Conservation (phyloP, 441 rosid genomes). For the Pelargonium exstipulatum region DNA sequence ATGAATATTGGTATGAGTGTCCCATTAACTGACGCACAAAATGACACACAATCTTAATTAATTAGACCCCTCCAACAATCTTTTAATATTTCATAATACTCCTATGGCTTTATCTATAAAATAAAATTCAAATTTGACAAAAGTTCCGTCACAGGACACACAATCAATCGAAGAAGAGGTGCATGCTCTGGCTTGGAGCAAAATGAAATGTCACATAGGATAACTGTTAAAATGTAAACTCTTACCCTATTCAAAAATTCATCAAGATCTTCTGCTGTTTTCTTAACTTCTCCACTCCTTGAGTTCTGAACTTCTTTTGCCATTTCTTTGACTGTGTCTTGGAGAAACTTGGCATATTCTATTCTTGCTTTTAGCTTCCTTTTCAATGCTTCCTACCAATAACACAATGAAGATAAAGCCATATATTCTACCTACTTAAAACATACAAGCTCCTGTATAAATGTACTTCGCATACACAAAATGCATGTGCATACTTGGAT, state of each 20-base stretch:
- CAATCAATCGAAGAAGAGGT: too few relatives aligned
- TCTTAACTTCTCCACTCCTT: conserved; percentile 43
- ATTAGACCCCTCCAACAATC: too few relatives aligned
- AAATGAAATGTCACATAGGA: not conserved
- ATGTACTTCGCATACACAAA: not conserved
- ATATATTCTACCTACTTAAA: not conserved
- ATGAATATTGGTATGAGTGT: not conserved
- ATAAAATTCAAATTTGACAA: too few relatives aligned
- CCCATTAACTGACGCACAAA: not conserved
- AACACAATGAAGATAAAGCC: conserved; percentile 3
- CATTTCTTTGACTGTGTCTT: conserved; percentile 72
- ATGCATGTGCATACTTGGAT: not conserved
- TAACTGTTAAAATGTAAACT: not conserved
- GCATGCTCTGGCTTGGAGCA: too few relatives aligned
- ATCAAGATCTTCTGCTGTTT: conserved; percentile 59
- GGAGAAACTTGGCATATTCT: conserved; percentile 91
- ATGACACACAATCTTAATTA: too few relatives aligned
- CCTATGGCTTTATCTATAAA: too few relatives aligned
- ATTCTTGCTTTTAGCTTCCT: conserved; percentile 61
- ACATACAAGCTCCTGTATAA: not conserved
- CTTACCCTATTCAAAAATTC: conserved; percentile 46
- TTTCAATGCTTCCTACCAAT: conserved; percentile 53
- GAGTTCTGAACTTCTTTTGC: conserved; percentile 61
- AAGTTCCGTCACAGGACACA: too few relatives aligned
- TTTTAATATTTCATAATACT: too few relatives aligned